Percentiles rank a stretch among this genome's conserved stretches.
Evolutionary conservation across 176 grass and related monocot species (phyloP).

Genomic region (Phragmites australis): DNA sequence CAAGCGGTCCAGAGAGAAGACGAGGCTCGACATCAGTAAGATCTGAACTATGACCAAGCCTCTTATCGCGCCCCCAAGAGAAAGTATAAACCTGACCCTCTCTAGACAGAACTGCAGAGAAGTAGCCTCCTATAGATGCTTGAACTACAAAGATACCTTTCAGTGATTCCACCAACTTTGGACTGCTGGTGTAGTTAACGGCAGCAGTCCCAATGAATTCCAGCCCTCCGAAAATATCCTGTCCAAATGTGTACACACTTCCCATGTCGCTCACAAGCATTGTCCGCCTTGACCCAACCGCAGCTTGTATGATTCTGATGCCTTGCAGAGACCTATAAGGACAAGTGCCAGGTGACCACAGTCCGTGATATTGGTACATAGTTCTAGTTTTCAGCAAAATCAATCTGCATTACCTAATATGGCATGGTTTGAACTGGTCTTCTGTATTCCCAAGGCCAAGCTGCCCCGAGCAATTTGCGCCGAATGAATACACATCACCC

Average conservation of each 20-base stretch:
- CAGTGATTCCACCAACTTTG: conserved; percentile 64
- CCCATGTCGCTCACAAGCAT: conserved; percentile 73
- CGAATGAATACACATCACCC: conserved; percentile 63
- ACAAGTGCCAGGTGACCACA: neutral
- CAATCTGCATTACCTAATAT: conserved; percentile 55
- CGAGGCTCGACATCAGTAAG: conserved; percentile 45
- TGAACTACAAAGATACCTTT: conserved; percentile 65
- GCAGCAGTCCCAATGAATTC: neutral
- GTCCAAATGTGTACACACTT: conserved; percentile 53
- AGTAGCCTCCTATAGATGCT: conserved; percentile 52
- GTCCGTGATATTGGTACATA: neutral
- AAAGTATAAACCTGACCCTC: conserved; percentile 67
- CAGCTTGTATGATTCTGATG: conserved; percentile 67
- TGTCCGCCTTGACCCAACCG: conserved; percentile 51
- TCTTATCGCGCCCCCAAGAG: conserved; percentile 50
- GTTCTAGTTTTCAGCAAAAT: conserved; percentile 5
- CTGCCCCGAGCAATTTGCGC: conserved; percentile 53
- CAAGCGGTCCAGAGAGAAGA: conserved; percentile 47
- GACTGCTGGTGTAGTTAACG: conserved; percentile 29
- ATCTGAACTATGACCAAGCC: conserved; percentile 51
- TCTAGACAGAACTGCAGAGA: conserved; percentile 65
- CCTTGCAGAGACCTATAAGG: conserved; percentile 60
- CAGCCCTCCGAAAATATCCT: conserved; percentile 38
- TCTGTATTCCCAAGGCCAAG: conserved; percentile 61
- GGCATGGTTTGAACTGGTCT: conserved; percentile 49